Percentiles rank a stretch among this genome's conserved stretches.
Conservation (phyloP, 116 monocot species). For the Papilionanthe hybrid region DNA sequence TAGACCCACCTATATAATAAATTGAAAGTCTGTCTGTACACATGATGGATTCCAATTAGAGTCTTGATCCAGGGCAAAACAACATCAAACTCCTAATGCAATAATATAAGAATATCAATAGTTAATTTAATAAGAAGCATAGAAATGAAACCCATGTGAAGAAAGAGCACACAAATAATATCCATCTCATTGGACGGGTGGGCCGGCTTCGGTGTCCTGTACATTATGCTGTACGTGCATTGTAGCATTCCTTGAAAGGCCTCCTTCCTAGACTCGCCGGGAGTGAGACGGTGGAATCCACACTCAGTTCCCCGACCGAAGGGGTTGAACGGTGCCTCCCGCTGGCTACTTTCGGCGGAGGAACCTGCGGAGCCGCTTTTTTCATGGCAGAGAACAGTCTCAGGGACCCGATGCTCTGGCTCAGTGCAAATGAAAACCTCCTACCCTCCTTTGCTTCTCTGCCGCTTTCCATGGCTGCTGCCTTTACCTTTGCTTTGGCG, state of each 20-base stretch:
- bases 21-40: no score
- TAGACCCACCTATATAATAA: no score
- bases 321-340: slow-evolving; percentile 44
- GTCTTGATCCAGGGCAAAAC: no score
- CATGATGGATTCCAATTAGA: no score
- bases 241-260: slow-evolving; percentile 26
- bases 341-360: background rate
- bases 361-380: background rate
- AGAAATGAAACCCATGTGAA: no score
- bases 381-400: slow-evolving; percentile 2
- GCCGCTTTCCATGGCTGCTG: background rate
- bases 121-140: no score
- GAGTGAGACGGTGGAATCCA: slow-evolving; percentile 71
- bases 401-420: slow-evolving; percentile 34
- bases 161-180: no score
- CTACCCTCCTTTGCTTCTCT: slow-evolving; percentile 11
- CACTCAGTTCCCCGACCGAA: slow-evolving; percentile 52
- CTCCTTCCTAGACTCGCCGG: slow-evolving; percentile 45
- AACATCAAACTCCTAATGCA: no score
- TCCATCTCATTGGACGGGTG: no score
- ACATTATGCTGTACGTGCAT: no score
- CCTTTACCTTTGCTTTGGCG: slow-evolving; percentile 62
- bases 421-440: slow-evolving; percentile 45
- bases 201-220: no score
- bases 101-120: no score